Conservation (phyloP, 179 eudicot species). For the Vitellaria paradoxa region DNA sequence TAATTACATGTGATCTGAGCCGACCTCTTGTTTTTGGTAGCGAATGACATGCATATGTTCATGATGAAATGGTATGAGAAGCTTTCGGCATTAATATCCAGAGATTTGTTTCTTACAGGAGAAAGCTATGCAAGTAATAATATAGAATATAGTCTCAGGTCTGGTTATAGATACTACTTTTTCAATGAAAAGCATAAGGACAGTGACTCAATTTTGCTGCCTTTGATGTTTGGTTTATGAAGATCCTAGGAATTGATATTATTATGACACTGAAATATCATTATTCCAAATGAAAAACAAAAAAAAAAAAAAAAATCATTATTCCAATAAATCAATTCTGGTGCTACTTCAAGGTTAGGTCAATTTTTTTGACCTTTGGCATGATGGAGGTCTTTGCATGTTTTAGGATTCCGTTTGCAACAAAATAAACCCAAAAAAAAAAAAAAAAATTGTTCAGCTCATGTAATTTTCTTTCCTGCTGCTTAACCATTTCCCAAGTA, state of each 20-base stretch:
- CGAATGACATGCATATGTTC: slow-evolving; percentile 76
- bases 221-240: not conserved
- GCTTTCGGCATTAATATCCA: slow-evolving; percentile 63
- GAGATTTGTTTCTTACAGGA: slow-evolving; percentile 82
- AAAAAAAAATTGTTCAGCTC: no score
- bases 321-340: no score
- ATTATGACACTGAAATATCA: no score
- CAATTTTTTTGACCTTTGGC: no score
- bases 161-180: not conserved
- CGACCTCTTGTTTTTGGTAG: slow-evolving; percentile 35
- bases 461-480: no score
- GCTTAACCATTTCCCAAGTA: no score
- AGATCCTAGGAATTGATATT: not conserved
- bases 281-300: no score
- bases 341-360: no score
- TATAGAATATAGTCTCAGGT: not conserved
- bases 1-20: not conserved
- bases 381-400: no score
- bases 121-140: slow-evolving; percentile 93
- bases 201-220: not conserved
- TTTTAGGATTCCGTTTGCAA: no score
- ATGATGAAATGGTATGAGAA: slow-evolving; percentile 76
- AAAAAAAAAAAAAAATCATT: no score
- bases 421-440: no score
- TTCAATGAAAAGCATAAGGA: not conserved